Evolutionary conservation across 225 moss, liverwort and hornwort genomes (phyloP).

Genomic region (Thuidium tamariscinum): DNA sequence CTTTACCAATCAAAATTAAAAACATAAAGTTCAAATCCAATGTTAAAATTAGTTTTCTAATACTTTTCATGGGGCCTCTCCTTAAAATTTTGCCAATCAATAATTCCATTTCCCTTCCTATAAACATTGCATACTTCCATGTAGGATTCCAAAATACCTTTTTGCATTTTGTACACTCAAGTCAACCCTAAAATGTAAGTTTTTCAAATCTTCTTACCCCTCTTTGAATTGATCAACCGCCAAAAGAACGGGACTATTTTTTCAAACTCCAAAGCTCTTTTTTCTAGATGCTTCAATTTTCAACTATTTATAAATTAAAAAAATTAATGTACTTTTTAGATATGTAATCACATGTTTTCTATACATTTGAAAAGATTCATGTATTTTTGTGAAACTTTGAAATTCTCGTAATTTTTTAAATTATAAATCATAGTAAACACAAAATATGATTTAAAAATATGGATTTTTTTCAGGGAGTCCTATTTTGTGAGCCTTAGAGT

Average conservation of each 20-base stretch:
- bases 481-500: too few species aligned
- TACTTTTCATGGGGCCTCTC: neutral
- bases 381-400: neutral
- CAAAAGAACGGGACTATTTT: accelerated
- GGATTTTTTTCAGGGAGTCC: too few species aligned
- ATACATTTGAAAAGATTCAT: neutral
- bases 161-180: accelerated
- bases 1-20: neutral
- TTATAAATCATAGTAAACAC: too few species aligned
- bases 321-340: neutral
- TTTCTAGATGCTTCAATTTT: neutral
- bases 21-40: neutral
- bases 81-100: accelerated
- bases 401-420: neutral
- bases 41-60: neutral
- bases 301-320: neutral
- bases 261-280: neutral
- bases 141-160: accelerated
- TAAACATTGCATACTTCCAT: neutral
- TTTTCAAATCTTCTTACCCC: neutral
- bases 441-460: too few species aligned
- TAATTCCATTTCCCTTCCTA: accelerated
- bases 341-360: neutral
- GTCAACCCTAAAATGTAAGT: accelerated
- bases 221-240: neutral